Evolutionary conservation across 192 early-diverging fungal species (phyloP).

Genomic region (Coemansia sp.): DNA sequence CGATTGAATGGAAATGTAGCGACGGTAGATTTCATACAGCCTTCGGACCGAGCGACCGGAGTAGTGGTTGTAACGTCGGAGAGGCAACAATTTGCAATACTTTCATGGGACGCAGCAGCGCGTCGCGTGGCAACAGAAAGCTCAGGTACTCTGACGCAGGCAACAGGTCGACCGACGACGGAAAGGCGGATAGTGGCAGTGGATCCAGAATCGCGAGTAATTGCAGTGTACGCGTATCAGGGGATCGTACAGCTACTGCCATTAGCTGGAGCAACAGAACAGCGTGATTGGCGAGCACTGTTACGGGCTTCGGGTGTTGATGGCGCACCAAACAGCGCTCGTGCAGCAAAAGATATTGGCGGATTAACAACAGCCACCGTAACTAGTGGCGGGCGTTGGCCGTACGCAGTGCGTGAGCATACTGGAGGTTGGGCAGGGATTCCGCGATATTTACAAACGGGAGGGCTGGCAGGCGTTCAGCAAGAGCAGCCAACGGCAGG

Average conservation of each 20-base stretch:
- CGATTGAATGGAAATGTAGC: conserved; percentile 70
- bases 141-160: conserved; percentile 60
- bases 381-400: conserved; percentile 6
- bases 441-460: conserved; percentile 20
- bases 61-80: conserved; percentile 69
- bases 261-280: conserved; percentile 27
- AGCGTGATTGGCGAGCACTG: conserved; percentile 9
- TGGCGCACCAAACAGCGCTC: not conserved
- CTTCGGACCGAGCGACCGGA: conserved; percentile 54
- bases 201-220: conserved; percentile 56
- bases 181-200: conserved; percentile 57
- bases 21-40: conserved; percentile 46
- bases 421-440: conserved; percentile 11
- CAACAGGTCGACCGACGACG: conserved; percentile 56
- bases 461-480: not conserved
- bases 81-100: conserved; percentile 64
- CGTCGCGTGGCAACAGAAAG: conserved; percentile 63
- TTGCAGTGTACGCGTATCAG: conserved; percentile 66
- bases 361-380: not conserved
- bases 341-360: not conserved
- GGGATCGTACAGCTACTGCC: conserved; percentile 68
- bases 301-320: conserved; percentile 1
- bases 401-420: conserved; percentile 28
- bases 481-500: not conserved
- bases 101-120: conserved; percentile 61